Evolutionary conservation across 192 early-diverging fungal species (phyloP).

Genomic region (Entrophospora sp.): DNA sequence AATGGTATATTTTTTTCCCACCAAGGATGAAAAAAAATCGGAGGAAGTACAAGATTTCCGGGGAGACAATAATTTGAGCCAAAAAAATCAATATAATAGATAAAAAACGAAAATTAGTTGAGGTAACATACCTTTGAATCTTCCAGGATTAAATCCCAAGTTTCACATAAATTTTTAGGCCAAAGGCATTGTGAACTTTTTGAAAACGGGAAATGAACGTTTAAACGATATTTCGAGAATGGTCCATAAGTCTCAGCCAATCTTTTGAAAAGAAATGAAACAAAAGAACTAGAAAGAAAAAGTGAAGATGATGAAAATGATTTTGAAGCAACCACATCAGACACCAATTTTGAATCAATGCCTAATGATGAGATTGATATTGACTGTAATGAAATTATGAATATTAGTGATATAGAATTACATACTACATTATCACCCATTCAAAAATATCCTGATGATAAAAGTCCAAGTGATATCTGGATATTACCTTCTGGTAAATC

Average conservation of each 20-base stretch:
- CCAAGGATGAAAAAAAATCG: neutral
- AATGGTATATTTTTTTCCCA: neutral
- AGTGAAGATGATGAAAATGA: too few relatives aligned
- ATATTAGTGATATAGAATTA: too few relatives aligned
- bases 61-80: constrained; percentile 1
- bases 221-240: constrained; percentile 16
- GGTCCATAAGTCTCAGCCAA: constrained; percentile 17
- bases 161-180: constrained; percentile 18
- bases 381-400: too few relatives aligned
- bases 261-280: constrained; percentile 9
- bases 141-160: neutral
- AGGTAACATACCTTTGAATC: constrained; percentile 9
- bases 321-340: too few relatives aligned
- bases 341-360: too few relatives aligned
- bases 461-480: too few relatives aligned
- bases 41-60: constrained; percentile 11
- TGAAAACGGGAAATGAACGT: constrained; percentile 16
- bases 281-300: constrained; percentile 3
- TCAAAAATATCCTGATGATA: too few relatives aligned
- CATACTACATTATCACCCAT: too few relatives aligned
- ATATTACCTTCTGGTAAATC: too few relatives aligned
- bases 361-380: too few relatives aligned
- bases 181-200: constrained; percentile 17
- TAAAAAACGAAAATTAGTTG: constrained; percentile 15
- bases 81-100: constrained; percentile 15